phyloP scores from a whole-genome alignment of 75 land plant genomes.

The Cunninghamia lanceolata region DNA sequence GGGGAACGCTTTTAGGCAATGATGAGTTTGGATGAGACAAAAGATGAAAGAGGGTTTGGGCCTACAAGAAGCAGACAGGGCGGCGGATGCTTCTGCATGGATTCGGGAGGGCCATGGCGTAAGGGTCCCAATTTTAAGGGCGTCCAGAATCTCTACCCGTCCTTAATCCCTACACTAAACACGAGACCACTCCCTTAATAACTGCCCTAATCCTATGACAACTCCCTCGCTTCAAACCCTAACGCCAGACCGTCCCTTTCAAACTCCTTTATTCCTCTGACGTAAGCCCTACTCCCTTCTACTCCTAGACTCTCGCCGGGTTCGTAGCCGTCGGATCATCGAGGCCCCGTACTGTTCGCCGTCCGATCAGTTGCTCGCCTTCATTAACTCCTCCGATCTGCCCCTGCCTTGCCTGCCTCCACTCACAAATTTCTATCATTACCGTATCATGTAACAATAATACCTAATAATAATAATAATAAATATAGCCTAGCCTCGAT shows the following conservation, averaged over 20 bases:
- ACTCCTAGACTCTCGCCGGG: not conserved
- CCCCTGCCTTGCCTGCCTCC: no score
- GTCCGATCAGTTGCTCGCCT: not conserved
- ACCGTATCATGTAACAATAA: no score
- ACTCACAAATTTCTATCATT: no score
- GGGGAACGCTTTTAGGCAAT: conserved; percentile 9
- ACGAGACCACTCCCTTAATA: not conserved
- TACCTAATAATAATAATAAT: no score
- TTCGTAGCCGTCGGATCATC: conserved; percentile 8
- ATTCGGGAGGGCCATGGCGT: not conserved
- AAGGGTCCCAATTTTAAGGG: conserved; percentile 10
- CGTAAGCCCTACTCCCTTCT: not conserved
- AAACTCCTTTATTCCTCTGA: conserved; percentile 1
- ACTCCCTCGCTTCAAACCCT: not conserved
- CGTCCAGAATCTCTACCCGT: not conserved
- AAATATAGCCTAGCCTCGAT: no score
- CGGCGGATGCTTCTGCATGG: conserved; percentile 15
- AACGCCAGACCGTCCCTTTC: conserved; percentile 11
- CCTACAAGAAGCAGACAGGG: conserved; percentile 8
- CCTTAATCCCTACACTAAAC: not conserved
- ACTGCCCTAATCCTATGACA: not conserved
- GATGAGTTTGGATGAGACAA: not conserved
- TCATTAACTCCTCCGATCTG: no score
- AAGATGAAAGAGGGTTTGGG: not conserved
- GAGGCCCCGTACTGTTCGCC: not conserved